Base-by-base conservation (phyloP, 1,139 yeast genomes). In the Diutina ranongensis region DNA sequence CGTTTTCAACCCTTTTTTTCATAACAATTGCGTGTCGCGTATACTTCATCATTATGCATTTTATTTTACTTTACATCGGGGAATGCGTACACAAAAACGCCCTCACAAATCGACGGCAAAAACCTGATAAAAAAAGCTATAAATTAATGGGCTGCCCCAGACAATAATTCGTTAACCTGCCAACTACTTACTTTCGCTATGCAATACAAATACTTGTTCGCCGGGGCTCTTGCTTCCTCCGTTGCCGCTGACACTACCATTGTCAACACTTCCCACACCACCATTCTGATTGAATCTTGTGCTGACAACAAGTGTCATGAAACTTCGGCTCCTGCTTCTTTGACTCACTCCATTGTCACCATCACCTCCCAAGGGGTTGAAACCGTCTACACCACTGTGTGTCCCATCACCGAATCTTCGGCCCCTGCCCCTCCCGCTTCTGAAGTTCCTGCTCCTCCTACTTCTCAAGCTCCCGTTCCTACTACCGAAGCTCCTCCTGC, bases 221-320 rank as follows among this genome's bases (percentile, higher is more conserved):
- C 44, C 27, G 44, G 40, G 20, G 40, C 44, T 35, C 35, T 31
- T 13, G 44, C 44, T 35, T 28, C 44, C 44, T 15, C 44, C 27
- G 44, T 13, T 13, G 35, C 27, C 44, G 35, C 44, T 12, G 27
- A 35, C 13, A 31, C 44, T 12, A 34, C 32, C n/a, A 13, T 32
- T n/a, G 21, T 21, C 45, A 4, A 27, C 25, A 44, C 45, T 36
- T 21, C 16, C 32, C 42, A 38, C 42, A 38, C 42, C 42, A 16
- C 16, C 22, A 20, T 44, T 28, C 18, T 33, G 33, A 34, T 44
- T 40, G 33, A 36, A 20, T 33, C 38, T 19, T 44, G 45, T 16
- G 25, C 22, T 15, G 45, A 44, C 40, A 7, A 44, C 40, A 33
- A 34, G 38, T 44, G 45, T 33, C 13, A 22, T 33, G 35, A 44